These are phyloP conservation scores for Dionaea muscipula DNA, from an alignment of 179 eudicot species.

Conservation along the genomic window DNA sequence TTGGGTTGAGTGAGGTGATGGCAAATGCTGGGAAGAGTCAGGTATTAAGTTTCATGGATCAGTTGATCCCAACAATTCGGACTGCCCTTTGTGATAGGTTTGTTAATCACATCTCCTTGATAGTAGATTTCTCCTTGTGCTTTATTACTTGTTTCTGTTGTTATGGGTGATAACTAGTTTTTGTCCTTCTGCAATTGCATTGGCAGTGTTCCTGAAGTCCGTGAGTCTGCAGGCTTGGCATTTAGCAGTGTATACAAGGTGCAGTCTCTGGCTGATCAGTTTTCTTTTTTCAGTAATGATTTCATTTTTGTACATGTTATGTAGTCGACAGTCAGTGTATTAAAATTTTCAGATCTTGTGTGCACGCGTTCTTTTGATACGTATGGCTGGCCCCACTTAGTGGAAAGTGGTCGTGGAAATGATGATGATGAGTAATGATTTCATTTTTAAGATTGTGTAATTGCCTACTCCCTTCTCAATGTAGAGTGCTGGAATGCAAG, in stretches of 20 bases:
- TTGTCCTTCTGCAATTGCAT: conserved; percentile 6
- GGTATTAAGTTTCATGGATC: conserved; percentile 69
- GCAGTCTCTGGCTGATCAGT: conserved; percentile 6
- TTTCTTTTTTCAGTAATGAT: background rate
- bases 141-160: background rate
- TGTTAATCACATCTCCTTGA: conserved; percentile 10
- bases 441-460: background rate
- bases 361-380: no score
- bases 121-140: conserved; percentile 4
- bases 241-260: conserved; percentile 98
- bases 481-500: conserved; percentile 98
- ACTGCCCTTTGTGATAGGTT: conserved; percentile 98
- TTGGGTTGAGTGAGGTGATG: conserved; percentile 99
- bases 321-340: no score
- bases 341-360: no score
- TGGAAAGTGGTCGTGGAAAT: no score
- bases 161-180: background rate
- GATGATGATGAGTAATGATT: no score
- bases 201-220: conserved; percentile 67
- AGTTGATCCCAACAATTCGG: conserved; percentile 90
- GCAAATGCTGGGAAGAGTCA: conserved; percentile 93
- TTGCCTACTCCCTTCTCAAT: conserved; percentile 8
- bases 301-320: no score
- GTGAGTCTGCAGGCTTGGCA: conserved; percentile 91
- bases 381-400: no score